A percentile compares a stretch with the other conserved stretches of the same genome.
Evolutionary conservation across 2,329 filamentous ascomycete genomes (phyloP).

Genomic region (Coleophoma eucalyptorum): DNA sequence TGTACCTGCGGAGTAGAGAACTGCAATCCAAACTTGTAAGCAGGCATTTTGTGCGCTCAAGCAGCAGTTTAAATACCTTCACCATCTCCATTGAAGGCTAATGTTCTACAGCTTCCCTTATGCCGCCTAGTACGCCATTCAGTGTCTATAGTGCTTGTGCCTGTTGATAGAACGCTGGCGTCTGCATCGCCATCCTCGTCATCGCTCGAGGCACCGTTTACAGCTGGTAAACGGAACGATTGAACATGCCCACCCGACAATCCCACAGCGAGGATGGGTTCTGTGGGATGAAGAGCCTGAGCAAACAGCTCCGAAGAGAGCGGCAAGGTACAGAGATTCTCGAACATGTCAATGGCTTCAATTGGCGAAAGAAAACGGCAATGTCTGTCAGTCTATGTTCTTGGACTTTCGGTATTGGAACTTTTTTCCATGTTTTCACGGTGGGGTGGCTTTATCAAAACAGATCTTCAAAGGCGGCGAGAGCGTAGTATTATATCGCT

Average conservation of each 20-base stretch:
- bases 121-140: constrained; percentile 85
- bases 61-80: constrained; percentile 42
- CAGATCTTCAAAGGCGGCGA: too few relatives aligned
- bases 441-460: too few relatives aligned
- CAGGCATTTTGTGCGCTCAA: constrained; percentile 9
- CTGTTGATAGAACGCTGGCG: constrained; percentile 49
- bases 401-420: too few relatives aligned
- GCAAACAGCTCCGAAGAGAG: constrained; percentile 83
- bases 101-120: constrained; percentile 85
- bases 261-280: constrained; percentile 83
- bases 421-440: too few relatives aligned
- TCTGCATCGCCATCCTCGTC: constrained; percentile 47
- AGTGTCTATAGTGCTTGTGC: constrained; percentile 74
- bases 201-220: constrained; percentile 42
- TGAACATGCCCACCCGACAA: constrained; percentile 83
- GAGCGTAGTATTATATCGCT: too few relatives aligned
- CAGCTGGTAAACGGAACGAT: constrained; percentile 67
- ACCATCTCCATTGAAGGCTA: constrained; percentile 79
- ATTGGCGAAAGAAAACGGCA: too few relatives aligned
- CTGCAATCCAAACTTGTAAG: constrained; percentile 5
- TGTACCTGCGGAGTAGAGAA: constrained; percentile 63
- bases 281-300: constrained; percentile 79
- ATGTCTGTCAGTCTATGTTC: too few relatives aligned
- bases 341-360: constrained; percentile 31
- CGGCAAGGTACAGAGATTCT: constrained; percentile 87